Base-by-base conservation (phyloP, 2,329 filamentous ascomycete genomes). In the Emergomyces orientalis region DNA sequence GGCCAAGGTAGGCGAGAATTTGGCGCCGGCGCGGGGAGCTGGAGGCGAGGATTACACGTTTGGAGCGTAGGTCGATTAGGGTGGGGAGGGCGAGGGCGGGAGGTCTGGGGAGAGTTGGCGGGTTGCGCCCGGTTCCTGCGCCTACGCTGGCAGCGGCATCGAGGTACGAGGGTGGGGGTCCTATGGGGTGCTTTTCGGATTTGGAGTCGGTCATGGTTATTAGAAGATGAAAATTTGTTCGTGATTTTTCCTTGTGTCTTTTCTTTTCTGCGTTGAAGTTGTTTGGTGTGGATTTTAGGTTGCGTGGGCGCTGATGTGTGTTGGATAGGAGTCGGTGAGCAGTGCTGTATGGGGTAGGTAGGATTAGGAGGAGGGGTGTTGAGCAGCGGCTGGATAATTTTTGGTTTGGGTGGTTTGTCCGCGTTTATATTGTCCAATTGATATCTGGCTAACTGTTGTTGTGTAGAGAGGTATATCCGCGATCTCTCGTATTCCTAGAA, bases 11-110 rank as follows among this genome's bases (percentile, higher is more conserved):
- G 60, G 75, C 84, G 51, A 99, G 84, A 11, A 99, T 85, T 66
- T 90, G 87, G 75, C 87, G 89, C 61, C 94, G 84, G 54, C 94
- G 84, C 0, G 94, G 94, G 1, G 92, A 97, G 25, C 89, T 86
- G 2, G 92, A 97, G 60, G 94, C 94, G 34, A 99, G 87, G 68
- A 99, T 89, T 6, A 96, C 86, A 67, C 93, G 84, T 75, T 89
- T 90, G 62, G 84, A 84, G 71, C 88, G 86, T 67, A 99, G 84
- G 70, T 87, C 81, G 69, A 84, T 84, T 64, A 99, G 80, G 62
- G 91, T 87, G 19, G 93, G 92, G 22, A 97, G 82, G 65, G 90
- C 83, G 65, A 97, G 84, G 1, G 89, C 89, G 55, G 76, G 77
- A 57, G 75, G 75, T 60, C 74, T 73, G 58, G 74, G 75, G 34